Evolutionary conservation across 192 early-diverging fungal genomes (phyloP).

Genomic region (Cladochytrium replicatum): DNA sequence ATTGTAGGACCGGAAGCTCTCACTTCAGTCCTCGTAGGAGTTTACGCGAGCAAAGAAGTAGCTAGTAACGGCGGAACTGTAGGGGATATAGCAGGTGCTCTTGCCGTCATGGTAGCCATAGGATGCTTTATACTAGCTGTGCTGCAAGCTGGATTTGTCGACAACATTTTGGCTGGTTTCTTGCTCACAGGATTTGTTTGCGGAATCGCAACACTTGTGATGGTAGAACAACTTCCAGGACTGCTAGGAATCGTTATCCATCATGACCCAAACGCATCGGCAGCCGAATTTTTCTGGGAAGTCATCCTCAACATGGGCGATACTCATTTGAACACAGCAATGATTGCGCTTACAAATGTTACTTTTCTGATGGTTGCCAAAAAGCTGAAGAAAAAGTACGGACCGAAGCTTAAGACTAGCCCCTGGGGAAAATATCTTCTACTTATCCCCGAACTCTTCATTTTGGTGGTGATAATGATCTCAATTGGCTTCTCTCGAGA

Average conservation of each 20-base stretch:
- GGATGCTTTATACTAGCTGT: constrained; percentile 14
- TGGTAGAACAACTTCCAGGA: no score
- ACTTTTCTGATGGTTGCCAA: no score
- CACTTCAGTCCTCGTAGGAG: constrained; percentile 20
- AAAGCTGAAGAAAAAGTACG: constrained; percentile 9
- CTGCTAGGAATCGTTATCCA: no score
- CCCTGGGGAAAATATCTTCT: not conserved
- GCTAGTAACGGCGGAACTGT: no score
- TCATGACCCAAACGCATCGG: no score
- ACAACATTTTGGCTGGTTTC: constrained; percentile 30
- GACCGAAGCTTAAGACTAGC: constrained; percentile 5
- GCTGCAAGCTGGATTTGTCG: constrained; percentile 28
- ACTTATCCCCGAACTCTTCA: constrained; percentile 15
- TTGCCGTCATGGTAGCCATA: constrained; percentile 24
- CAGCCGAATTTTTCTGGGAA: no score
- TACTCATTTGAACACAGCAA: no score
- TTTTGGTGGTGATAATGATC: constrained; percentile 24
- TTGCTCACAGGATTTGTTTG: constrained; percentile 23
- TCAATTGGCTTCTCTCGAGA: constrained; percentile 11
- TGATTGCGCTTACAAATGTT: no score
- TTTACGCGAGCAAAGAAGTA: constrained; percentile 9
- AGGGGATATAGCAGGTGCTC: constrained; percentile 11
- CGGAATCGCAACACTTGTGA: constrained; percentile 20
- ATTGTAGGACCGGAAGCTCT: constrained; percentile 42
- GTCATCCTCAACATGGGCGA: no score